Evolutionary conservation across 2,329 filamentous ascomycete species (phyloP).

Genomic region (Alternaria triticimaculans): DNA sequence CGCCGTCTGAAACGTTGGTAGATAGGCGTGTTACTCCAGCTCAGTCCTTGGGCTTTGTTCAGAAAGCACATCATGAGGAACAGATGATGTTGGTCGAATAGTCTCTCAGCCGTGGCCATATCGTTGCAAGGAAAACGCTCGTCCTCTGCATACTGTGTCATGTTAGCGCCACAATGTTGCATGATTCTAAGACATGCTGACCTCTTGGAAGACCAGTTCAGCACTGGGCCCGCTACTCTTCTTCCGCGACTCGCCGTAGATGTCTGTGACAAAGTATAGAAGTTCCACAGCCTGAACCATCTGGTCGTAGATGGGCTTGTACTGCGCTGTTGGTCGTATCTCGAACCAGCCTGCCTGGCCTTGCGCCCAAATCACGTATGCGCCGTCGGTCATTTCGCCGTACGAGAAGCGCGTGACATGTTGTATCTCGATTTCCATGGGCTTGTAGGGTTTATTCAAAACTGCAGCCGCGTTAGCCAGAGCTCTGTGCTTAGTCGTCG

Average conservation of each 20-base stretch:
- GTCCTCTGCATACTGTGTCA: slow-evolving; percentile 45
- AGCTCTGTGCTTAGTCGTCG: not conserved
- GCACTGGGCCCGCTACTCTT: slow-evolving; percentile 49
- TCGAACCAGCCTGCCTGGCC: slow-evolving; percentile 73
- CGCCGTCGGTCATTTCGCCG: slow-evolving; percentile 61
- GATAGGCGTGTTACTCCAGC: slow-evolving; percentile 53
- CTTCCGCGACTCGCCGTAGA: slow-evolving; percentile 57
- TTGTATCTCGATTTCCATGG: slow-evolving; percentile 61
- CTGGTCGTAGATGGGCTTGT: slow-evolving; percentile 62
- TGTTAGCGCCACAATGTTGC: slow-evolving; percentile 8
- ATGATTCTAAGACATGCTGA: slow-evolving; percentile 20
- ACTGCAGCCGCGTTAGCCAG: slow-evolving; percentile 32
- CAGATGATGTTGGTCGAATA: slow-evolving; percentile 47
- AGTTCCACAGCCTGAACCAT: slow-evolving; percentile 70
- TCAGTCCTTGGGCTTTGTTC: slow-evolving; percentile 51
- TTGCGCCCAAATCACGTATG: slow-evolving; percentile 69
- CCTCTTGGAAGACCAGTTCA: slow-evolving; percentile 50
- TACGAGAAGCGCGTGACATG: slow-evolving; percentile 57
- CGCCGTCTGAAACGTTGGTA: slow-evolving; percentile 50
- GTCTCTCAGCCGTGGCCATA: slow-evolving; percentile 29
- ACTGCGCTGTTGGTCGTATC: slow-evolving; percentile 65
- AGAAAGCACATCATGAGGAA: slow-evolving; percentile 57
- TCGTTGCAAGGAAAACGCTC: slow-evolving; percentile 35
- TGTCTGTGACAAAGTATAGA: slow-evolving; percentile 67
- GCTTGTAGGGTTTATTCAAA: slow-evolving; percentile 41